These are phyloP conservation scores for Rubus idaeus DNA, from an alignment of 306 rosid species.

Conservation along the genomic window DNA sequence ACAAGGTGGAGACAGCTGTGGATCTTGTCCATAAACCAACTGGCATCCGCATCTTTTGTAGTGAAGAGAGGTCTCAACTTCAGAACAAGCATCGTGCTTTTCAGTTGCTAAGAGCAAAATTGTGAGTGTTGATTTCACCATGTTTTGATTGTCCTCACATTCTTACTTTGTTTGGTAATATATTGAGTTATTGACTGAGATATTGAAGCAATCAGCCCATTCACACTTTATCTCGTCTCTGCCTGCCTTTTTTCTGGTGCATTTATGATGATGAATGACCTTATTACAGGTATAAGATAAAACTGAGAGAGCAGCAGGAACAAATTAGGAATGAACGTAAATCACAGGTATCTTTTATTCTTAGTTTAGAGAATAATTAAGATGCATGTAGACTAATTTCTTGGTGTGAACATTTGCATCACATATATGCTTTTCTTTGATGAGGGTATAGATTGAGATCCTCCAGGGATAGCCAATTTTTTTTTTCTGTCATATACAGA, in stretches of 20 bases:
- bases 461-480: neutral
- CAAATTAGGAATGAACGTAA: constrained; percentile 72
- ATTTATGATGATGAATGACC: constrained; percentile 27
- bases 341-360: constrained; percentile 58
- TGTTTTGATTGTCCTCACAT: neutral
- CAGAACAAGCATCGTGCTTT: constrained; percentile 84
- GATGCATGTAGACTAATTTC: constrained; percentile 10
- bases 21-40: constrained; percentile 97
- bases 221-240: neutral
- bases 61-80: constrained; percentile 94
- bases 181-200: no score
- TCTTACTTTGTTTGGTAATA: neutral
- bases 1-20: constrained; percentile 97
- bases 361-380: constrained; percentile 17
- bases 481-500: neutral
- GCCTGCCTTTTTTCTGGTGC: constrained; percentile 9
- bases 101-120: constrained; percentile 92
- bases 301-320: constrained; percentile 93
- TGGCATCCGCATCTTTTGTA: constrained; percentile 97
- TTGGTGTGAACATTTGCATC: neutral
- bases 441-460: constrained; percentile 1
- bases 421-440: neutral
- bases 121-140: constrained; percentile 50
- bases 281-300: constrained; percentile 78
- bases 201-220: neutral